Evolutionary conservation across 768 basidiomycete genomes (phyloP).

Genomic region (Chlorophyllum brunneum): DNA sequence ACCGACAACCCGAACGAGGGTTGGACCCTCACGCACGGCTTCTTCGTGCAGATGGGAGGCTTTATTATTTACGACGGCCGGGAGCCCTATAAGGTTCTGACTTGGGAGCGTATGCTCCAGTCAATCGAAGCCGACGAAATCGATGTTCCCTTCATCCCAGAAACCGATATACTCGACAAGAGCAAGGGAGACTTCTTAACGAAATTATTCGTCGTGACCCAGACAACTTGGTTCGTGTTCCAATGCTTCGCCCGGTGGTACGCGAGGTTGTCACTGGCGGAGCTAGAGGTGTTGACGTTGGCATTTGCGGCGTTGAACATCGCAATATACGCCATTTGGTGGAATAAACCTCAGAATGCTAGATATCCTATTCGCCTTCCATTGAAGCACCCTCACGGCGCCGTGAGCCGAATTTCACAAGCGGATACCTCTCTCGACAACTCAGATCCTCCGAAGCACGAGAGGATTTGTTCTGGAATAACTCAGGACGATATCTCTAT

Average conservation of each 20-base stretch:
- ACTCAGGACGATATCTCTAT: too few relatives aligned
- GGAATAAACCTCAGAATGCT: constrained; percentile 4
- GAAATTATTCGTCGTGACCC: too few relatives aligned
- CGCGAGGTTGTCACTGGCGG: neutral
- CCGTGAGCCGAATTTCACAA: too few relatives aligned
- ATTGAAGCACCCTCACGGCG: neutral
- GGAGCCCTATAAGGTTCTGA: neutral
- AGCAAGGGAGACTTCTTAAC: too few relatives aligned
- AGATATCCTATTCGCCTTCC: neutral
- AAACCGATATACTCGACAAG: too few relatives aligned
- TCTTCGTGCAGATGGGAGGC: constrained; percentile 14
- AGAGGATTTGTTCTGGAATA: too few relatives aligned
- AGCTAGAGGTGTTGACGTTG: constrained; percentile 1
- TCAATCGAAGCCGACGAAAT: neutral
- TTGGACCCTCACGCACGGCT: constrained; percentile 15
- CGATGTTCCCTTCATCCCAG: too few relatives aligned
- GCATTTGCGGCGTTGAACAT: constrained; percentile 4
- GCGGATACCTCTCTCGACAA: neutral
- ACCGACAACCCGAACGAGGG: too few relatives aligned
- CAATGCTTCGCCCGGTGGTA: constrained; percentile 31
- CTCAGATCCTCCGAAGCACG: too few relatives aligned
- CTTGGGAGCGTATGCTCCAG: constrained; percentile 2
- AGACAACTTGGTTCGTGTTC: too few relatives aligned
- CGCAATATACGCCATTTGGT: neutral
- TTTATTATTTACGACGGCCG: constrained; percentile 5